Evolutionary conservation across 768 basidiomycete species (phyloP), one percentile per base, ranked within the genome.

Genomic region (Lactifluus hygrophoroides): DNA sequence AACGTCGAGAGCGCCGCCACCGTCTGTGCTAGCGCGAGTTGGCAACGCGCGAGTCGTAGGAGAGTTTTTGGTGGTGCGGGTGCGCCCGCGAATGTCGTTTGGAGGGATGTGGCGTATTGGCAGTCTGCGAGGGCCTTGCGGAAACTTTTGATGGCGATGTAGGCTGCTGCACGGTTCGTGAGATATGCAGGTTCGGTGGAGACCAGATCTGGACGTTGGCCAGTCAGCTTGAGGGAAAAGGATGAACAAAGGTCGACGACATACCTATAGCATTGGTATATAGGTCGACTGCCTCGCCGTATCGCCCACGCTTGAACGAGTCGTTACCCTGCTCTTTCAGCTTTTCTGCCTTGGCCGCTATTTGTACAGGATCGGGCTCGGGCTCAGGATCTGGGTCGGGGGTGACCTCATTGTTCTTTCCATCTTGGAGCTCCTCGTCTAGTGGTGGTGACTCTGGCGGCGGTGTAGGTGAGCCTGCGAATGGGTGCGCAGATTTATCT

Each of bases 121-220:
- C 90, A 93, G 67, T 94, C 91, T 37, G 77, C 78, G 17, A 93
- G 75, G 0, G 92, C 92, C 0, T 75, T 72, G 32, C 82, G 77
- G 76, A 86, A 94, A 34, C 81, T 81, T 68, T 92, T 91, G 51
- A 88, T 68, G 0, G 83, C 81, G 81, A 94, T 94, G 68, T 85
- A 81, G 2, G 90, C 85, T 0, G 92, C 91, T 0, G 92, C 91
- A 28, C 91, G 83, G 69, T 94, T 94, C 0, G 90, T 89, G 61
- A 86, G 75, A 67, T 87, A 94, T 3, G 86, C 78, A 0, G 90
- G 82, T 69, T 93, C 87, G 1, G 64, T 63, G 3, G 69, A 56
- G n/a, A 62, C 57, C 13, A 69, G 54, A 9, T 69, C 72, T 72
- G 40, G 11, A 17, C n/a, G 19, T n/a, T n/a, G 14, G 27, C 14